phyloP scores from a whole-genome alignment of 2,329 filamentous ascomycete species.

The Fusarium tricinctum region DNA sequence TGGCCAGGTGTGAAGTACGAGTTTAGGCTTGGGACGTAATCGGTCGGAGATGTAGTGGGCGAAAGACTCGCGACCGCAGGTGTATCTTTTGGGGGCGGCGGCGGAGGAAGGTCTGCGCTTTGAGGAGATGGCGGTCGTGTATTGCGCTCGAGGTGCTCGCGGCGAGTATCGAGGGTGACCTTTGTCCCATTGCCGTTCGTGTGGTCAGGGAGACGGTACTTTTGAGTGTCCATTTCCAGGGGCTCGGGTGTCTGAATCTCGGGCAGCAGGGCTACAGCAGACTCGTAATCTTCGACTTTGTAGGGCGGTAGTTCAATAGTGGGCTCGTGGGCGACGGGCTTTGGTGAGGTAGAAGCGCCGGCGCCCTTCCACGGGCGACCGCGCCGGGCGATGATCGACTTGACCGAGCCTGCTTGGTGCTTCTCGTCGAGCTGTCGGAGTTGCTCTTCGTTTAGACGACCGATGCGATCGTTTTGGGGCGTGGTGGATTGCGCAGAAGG shows the following conservation, averaged over 20 bases:
- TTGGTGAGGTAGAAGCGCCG: conserved; percentile 56
- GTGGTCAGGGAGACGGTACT: conserved; percentile 80
- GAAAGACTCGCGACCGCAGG: conserved; percentile 53
- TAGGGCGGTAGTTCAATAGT: conserved; percentile 45
- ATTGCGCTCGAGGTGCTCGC: conserved; percentile 69
- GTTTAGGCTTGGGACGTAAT: conserved; percentile 65
- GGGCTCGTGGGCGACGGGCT: conserved; percentile 46
- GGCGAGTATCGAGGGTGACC: conserved; percentile 68
- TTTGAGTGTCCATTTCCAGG: conserved; percentile 78
- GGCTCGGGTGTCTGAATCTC: conserved; percentile 66
- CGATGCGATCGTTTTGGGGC: conserved; percentile 65
- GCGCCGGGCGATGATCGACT: conserved; percentile 70
- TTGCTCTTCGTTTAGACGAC: conserved; percentile 78
- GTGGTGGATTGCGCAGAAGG: conserved; percentile 51
- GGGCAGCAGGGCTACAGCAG: conserved; percentile 58
- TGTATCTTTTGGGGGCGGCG: conserved; percentile 58
- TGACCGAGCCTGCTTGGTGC: conserved; percentile 69
- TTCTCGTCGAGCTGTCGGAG: conserved; percentile 77
- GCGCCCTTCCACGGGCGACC: conserved; percentile 81
- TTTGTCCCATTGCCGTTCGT: conserved; percentile 77
- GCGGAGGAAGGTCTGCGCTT: conserved; percentile 56
- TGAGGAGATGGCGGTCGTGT: conserved; percentile 57
- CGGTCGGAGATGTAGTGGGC: conserved; percentile 53
- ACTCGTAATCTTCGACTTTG: conserved; percentile 50
- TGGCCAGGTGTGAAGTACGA: conserved; percentile 77